Percentiles rank a stretch among this genome's conserved stretches.
Evolutionary conservation across 2,329 filamentous ascomycete genomes (phyloP).

Genomic region (Reticulascus tulasneorum): DNA sequence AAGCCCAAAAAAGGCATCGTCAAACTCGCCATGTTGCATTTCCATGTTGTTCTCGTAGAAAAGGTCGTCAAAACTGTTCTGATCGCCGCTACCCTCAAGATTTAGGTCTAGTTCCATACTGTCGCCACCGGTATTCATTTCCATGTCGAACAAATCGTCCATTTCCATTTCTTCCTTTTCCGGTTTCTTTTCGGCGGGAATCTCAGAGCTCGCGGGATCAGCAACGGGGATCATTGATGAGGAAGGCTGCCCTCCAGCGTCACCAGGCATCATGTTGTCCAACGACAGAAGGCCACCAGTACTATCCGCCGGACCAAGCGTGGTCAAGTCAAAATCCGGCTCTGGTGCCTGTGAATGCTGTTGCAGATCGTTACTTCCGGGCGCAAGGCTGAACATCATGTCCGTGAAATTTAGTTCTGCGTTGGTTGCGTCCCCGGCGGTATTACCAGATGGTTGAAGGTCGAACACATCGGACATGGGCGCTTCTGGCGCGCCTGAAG

Average conservation of each 20-base stretch:
- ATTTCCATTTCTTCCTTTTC: constrained; percentile 29
- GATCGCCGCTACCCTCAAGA: constrained; percentile 27
- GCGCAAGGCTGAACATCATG: constrained; percentile 53
- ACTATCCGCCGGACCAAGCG: constrained; percentile 33
- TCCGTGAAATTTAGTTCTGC: constrained; percentile 50
- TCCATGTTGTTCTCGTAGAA: constrained; percentile 41
- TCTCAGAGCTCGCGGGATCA: constrained; percentile 12
- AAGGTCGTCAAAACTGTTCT: constrained; percentile 47
- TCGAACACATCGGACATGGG: constrained; percentile 14
- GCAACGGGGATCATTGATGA: constrained; percentile 10
- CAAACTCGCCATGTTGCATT: constrained; percentile 42
- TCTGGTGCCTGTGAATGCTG: constrained; percentile 25
- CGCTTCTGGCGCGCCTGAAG: constrained; percentile 15
- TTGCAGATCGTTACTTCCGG: constrained; percentile 28
- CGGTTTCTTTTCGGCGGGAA: constrained; percentile 14
- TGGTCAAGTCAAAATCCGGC: constrained; percentile 41
- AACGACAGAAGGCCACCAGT: constrained; percentile 25
- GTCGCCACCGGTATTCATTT: constrained; percentile 28
- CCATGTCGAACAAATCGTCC: constrained; percentile 46
- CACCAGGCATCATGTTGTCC: constrained; percentile 25
- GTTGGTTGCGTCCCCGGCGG: constrained; percentile 12
- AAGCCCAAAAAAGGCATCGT: constrained; percentile 43
- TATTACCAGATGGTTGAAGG: constrained; percentile 9
- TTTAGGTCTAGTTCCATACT: constrained; percentile 37
- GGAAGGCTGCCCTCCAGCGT: constrained; percentile 10